A percentile compares a stretch with the other conserved stretches of the same genome.
These are phyloP conservation scores for Cyclospora cayetanensis DNA, from an alignment of 169 alveolate species.

Conservation along the genomic window DNA sequence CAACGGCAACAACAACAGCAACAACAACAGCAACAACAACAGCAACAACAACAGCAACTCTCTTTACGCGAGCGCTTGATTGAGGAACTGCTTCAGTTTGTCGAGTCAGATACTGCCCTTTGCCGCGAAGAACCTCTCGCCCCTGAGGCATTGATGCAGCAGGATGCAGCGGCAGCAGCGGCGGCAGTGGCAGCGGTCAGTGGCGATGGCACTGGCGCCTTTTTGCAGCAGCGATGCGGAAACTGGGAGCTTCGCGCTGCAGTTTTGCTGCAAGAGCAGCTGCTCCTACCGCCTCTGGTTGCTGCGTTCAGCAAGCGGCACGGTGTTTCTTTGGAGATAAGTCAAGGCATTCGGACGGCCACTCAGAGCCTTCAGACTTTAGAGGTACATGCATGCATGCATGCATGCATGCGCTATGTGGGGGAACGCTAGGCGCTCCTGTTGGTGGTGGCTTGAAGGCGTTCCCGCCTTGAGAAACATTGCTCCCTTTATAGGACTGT, in stretches of 20 bases:
- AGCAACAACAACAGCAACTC: background rate
- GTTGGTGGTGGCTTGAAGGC: background rate
- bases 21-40: background rate
- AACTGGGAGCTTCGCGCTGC: background rate
- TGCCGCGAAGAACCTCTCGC: background rate
- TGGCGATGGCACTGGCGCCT: background rate
- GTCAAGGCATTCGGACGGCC: background rate
- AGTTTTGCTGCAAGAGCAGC: conserved; percentile 26
- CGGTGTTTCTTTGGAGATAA: background rate
- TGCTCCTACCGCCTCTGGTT: background rate
- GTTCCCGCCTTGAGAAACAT: no score
- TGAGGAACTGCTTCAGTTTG: background rate
- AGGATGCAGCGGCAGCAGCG: background rate
- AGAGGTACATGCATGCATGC: no score
- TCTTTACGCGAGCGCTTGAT: background rate
- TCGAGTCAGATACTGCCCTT: background rate
- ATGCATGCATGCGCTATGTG: no score
- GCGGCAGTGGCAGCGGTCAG: background rate
- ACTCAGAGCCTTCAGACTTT: background rate
- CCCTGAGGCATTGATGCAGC: background rate
- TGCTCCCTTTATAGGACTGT: no score
- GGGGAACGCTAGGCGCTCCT: background rate
- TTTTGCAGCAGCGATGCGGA: conserved; percentile 6
- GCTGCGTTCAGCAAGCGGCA: background rate
- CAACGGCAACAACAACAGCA: conserved; percentile 9